phyloP scores from a whole-genome alignment of 2,329 filamentous ascomycete species.

The Aspergillus melleus region DNA sequence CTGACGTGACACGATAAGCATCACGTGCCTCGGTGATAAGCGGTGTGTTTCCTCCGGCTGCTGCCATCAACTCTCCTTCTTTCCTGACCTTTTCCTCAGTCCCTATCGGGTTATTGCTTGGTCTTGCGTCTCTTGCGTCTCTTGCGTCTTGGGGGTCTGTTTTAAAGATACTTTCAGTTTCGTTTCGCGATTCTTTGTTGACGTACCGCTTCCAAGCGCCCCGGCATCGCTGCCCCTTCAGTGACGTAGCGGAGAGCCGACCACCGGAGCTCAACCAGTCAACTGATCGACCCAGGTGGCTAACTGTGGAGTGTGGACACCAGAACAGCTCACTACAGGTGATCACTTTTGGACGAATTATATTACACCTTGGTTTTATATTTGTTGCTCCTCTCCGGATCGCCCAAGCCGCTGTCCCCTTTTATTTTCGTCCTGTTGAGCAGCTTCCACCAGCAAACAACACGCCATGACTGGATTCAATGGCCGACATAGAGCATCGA shows the following conservation, averaged over 20 bases:
- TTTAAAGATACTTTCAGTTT: neutral
- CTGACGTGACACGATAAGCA: neutral
- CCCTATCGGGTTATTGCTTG: neutral
- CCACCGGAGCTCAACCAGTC: slow-evolving; percentile 14
- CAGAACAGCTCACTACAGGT: neutral
- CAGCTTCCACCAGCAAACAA: neutral
- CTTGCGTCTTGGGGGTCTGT: neutral
- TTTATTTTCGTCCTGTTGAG: neutral
- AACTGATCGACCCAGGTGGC: slow-evolving; percentile 22
- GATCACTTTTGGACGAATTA: neutral
- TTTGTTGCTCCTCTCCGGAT: neutral
- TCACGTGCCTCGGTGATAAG: slow-evolving; percentile 21
- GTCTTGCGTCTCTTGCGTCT: neutral
- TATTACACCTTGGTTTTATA: neutral
- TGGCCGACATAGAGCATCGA: slow-evolving; percentile 21
- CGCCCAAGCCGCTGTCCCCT: neutral
- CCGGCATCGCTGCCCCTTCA: neutral
- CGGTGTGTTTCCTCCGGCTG: slow-evolving; percentile 9
- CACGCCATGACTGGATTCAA: slow-evolving; percentile 26
- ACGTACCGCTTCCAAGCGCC: neutral
- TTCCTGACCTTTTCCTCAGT: neutral
- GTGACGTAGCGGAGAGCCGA: slow-evolving; percentile 25
- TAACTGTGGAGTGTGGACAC: neutral
- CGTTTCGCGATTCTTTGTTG: neutral
- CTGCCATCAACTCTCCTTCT: neutral